Evolutionary conservation across 768 basidiomycete genomes (phyloP).

Genomic region (Lanmaoa pseudosensibilis): DNA sequence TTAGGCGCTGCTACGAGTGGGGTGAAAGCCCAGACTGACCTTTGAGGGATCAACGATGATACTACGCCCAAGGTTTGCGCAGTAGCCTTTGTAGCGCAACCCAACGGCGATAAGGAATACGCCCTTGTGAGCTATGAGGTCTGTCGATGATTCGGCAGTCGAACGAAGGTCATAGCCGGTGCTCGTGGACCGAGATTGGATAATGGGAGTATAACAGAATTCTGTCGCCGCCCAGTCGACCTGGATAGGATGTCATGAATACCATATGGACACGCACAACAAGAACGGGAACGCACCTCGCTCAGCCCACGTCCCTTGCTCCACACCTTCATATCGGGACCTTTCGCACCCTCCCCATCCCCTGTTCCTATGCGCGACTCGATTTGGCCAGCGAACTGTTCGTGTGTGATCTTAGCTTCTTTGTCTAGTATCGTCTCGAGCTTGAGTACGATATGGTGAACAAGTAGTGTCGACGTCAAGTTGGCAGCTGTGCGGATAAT

Average conservation of each 20-base stretch:
- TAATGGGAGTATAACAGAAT: constrained; percentile 93
- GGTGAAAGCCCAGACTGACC: constrained; percentile 38
- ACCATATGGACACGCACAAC: background rate
- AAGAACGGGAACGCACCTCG: constrained; percentile 53
- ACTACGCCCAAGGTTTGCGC: constrained; percentile 88
- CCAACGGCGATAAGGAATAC: constrained; percentile 87
- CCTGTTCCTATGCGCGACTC: constrained; percentile 87
- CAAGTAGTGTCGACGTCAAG: constrained; percentile 82
- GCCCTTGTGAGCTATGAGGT: constrained; percentile 82
- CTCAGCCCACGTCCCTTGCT: constrained; percentile 69
- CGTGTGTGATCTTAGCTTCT: constrained; percentile 88
- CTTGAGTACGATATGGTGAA: constrained; percentile 82
- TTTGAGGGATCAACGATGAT: constrained; percentile 94
- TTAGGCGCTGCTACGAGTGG: background rate
- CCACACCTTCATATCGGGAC: constrained; percentile 94
- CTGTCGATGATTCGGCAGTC: constrained; percentile 81
- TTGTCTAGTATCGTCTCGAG: constrained; percentile 90
- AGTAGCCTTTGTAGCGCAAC: constrained; percentile 90
- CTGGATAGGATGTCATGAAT: constrained; percentile 39
- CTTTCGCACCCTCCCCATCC: constrained; percentile 58
- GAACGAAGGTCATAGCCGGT: constrained; percentile 86
- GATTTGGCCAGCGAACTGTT: constrained; percentile 79
- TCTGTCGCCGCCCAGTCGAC: constrained; percentile 89
- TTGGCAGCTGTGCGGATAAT: constrained; percentile 68
- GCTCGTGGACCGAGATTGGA: constrained; percentile 85